Conservation (phyloP, 1,284 basidiomycete species). For the Stereum hirsutum region DNA sequence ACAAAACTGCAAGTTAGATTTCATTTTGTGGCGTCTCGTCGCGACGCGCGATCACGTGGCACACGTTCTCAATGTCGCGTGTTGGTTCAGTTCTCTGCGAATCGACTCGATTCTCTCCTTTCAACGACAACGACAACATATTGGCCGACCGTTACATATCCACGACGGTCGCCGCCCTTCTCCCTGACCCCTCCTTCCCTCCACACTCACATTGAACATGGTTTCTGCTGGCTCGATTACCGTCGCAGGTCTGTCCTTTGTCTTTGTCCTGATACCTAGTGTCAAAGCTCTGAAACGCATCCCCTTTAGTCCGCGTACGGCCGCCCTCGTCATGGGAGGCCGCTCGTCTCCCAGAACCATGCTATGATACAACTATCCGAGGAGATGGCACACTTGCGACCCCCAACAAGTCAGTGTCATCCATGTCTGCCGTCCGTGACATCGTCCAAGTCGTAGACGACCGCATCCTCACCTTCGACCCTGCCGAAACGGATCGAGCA, state of each 20-base stretch:
- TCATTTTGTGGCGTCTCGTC: background rate
- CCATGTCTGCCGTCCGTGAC: conserved; percentile 54
- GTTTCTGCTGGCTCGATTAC: conserved; percentile 80
- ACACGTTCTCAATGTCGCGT: background rate
- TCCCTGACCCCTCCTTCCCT: conserved; percentile 4
- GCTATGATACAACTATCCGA: conserved; percentile 60
- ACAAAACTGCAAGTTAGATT: background rate
- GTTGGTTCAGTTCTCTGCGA: too few relatives aligned
- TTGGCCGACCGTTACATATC: background rate
- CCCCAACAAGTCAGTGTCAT: conserved; percentile 40
- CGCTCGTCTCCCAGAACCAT: conserved; percentile 66
- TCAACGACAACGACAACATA: background rate
- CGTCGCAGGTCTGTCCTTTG: conserved; percentile 56
- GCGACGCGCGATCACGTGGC: background rate
- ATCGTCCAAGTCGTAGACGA: conserved; percentile 77
- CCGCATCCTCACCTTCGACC: conserved; percentile 91
- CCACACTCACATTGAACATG: conserved; percentile 32
- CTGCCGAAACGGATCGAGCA: conserved; percentile 76
- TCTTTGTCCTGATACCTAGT: conserved; percentile 2
- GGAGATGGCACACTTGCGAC: conserved; percentile 78
- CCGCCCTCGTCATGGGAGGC: conserved; percentile 82
- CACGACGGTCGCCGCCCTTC: too few relatives aligned
- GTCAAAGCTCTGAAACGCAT: too few relatives aligned
- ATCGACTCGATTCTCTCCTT: background rate
- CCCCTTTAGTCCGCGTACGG: conserved; percentile 80